Evolutionary conservation across 2,329 filamentous ascomycete genomes (phyloP).

Genomic region (Phaeosphaeriaceae sp.): DNA sequence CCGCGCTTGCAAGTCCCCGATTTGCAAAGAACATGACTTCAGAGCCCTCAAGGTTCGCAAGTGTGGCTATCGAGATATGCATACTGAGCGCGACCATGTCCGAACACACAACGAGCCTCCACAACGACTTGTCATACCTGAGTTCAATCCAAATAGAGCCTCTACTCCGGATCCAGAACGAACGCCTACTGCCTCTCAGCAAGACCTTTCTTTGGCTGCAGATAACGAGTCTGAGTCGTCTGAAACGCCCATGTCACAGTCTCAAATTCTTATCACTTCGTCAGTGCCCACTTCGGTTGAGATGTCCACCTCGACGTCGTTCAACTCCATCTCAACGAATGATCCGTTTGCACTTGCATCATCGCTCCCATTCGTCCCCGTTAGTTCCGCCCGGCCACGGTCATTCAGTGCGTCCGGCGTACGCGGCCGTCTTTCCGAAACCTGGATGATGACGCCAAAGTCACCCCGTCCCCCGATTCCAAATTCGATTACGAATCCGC

Average conservation of each 20-base stretch:
- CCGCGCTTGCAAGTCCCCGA: slow-evolving; percentile 61
- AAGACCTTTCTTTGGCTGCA: slow-evolving; percentile 27
- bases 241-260: slow-evolving; percentile 44
- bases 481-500: slow-evolving; percentile 40
- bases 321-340: slow-evolving; percentile 27
- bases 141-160: slow-evolving; percentile 43
- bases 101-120: slow-evolving; percentile 43
- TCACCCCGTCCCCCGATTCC: slow-evolving; percentile 28
- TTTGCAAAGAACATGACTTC: slow-evolving; percentile 67
- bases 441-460: slow-evolving; percentile 27
- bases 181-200: slow-evolving; percentile 31
- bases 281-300: slow-evolving; percentile 29
- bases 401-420: slow-evolving; percentile 47
- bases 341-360: slow-evolving; percentile 32
- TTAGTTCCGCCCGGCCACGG: slow-evolving; percentile 45
- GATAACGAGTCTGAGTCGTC: slow-evolving; percentile 36
- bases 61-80: slow-evolving; percentile 63
- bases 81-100: slow-evolving; percentile 54
- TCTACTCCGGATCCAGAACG: slow-evolving; percentile 31
- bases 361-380: slow-evolving; percentile 38
- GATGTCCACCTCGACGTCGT: slow-evolving; percentile 37
- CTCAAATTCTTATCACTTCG: slow-evolving; percentile 41
- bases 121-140: slow-evolving; percentile 43
- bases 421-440: slow-evolving; percentile 38
- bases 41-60: slow-evolving; percentile 62